Conservation (phyloP, 2,329 filamentous ascomycete species). For the Niveomyces coronatus region DNA sequence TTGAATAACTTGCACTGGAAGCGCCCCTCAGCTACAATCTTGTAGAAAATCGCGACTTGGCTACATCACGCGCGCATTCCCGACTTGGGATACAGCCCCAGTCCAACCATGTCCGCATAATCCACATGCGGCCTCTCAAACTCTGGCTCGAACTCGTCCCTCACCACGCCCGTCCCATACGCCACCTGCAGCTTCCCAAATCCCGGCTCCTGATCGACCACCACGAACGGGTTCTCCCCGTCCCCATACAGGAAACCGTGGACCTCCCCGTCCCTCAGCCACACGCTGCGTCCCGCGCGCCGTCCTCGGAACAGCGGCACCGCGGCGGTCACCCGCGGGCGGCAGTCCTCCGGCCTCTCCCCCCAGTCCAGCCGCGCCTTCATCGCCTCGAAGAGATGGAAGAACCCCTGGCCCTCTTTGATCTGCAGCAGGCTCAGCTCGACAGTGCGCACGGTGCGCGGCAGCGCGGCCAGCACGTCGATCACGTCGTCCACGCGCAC, state of each 20-base stretch:
- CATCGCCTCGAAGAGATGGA: slow-evolving; percentile 14
- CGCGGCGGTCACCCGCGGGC: background rate
- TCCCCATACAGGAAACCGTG: background rate
- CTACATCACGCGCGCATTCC: background rate
- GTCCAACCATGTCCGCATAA: background rate
- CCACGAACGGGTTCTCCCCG: background rate
- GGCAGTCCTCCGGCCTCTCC: background rate
- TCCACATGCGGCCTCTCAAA: slow-evolving; percentile 1
- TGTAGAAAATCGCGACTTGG: background rate
- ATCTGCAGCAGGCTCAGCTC: slow-evolving; percentile 24
- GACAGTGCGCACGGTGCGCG: slow-evolving; percentile 18
- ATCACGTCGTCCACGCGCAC: slow-evolving; percentile 20
- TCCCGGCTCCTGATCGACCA: too few species aligned
- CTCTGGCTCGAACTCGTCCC: slow-evolving; percentile 1
- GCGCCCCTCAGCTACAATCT: too few species aligned
- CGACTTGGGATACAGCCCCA: background rate
- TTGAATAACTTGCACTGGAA: too few species aligned
- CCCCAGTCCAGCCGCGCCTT: background rate
- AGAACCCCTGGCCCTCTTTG: slow-evolving; percentile 6
- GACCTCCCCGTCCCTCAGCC: background rate
- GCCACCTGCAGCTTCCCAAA: background rate
- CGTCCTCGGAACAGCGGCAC: background rate
- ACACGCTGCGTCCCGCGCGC: background rate
- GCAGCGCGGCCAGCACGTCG: slow-evolving; percentile 18
- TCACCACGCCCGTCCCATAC: background rate